Evolutionary conservation across 345 rosid species (phyloP).

Genomic region (Melastoma malabathricum): DNA sequence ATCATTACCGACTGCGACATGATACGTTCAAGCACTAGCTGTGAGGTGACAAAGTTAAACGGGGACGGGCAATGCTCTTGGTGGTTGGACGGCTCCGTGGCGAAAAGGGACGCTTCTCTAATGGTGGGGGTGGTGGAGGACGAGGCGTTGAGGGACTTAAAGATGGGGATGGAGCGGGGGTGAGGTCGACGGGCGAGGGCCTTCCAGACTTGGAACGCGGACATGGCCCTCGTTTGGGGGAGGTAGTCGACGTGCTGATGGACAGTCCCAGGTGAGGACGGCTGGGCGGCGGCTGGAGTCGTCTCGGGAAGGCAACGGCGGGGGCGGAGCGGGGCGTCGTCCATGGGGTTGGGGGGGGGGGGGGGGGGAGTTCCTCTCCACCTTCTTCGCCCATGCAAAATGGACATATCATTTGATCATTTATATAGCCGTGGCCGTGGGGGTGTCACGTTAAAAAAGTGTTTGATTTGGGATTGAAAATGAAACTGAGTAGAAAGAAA

Average conservation of each 20-base stretch:
- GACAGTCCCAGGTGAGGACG: slow-evolving; percentile 7
- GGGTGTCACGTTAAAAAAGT: too few species aligned
- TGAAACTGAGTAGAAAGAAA: too few species aligned
- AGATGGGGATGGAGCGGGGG: slow-evolving; percentile 3
- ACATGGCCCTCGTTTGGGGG: slow-evolving; percentile 77
- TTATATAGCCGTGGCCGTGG: too few species aligned
- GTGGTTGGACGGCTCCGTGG: slow-evolving; percentile 13
- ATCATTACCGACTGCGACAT: slow-evolving; percentile 74
- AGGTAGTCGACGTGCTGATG: slow-evolving; percentile 87
- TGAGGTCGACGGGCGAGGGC: slow-evolving; percentile 31
- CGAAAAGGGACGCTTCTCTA: slow-evolving; percentile 32
- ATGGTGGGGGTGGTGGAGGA: slow-evolving; percentile 39
- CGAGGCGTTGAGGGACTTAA: slow-evolving; percentile 23
- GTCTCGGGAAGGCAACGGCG: not conserved
- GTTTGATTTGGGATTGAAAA: too few species aligned
- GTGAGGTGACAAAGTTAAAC: slow-evolving; percentile 65
- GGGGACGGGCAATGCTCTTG: slow-evolving; percentile 39
- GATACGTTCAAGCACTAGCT: slow-evolving; percentile 89
- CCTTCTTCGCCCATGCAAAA: too few species aligned
- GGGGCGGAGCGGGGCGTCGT: not conserved
- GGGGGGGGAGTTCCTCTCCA: too few species aligned
- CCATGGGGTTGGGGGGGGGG: too few species aligned
- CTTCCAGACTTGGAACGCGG: slow-evolving; percentile 75
- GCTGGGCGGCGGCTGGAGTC: not conserved
- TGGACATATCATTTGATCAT: too few species aligned